Conservation (phyloP, 1,284 basidiomycete genomes). For the Agroathelia rolfsii region DNA sequence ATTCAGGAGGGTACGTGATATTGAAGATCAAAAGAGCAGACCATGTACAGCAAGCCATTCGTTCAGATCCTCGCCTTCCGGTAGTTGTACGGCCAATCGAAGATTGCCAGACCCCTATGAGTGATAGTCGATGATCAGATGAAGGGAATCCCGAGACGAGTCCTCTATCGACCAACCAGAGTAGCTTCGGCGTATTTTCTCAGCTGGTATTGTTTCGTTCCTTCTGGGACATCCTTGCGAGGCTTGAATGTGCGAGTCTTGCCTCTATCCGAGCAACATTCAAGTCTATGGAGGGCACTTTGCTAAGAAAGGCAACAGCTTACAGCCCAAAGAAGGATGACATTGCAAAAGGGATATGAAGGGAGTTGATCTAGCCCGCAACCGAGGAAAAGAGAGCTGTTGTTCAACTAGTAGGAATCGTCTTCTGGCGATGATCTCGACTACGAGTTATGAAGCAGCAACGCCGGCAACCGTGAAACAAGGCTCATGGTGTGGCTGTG, state of each 20-base stretch:
- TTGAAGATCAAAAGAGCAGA: conserved; percentile 28
- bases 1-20: not conserved
- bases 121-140: conserved; percentile 2
- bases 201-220: conserved; percentile 94
- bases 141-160: conserved; percentile 6
- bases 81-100: conserved; percentile 80
- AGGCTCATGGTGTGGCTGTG: no score
- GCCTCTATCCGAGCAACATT: conserved; percentile 37
- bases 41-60: conserved; percentile 97
- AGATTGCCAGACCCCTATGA: conserved; percentile 87
- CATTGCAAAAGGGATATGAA: no score
- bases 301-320: conserved; percentile 21
- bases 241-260: conserved; percentile 96
- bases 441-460: no score
- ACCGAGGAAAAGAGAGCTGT: no score
- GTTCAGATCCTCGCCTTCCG: conserved; percentile 90
- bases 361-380: no score
- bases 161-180: conserved; percentile 43
- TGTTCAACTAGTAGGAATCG: no score
- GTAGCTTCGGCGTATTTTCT: conserved; percentile 97
- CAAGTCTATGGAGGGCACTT: conserved; percentile 4
- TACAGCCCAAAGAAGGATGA: conserved; percentile 81
- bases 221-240: conserved; percentile 89
- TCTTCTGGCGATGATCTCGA: no score
- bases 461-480: no score